Percentiles rank a stretch among this genome's conserved stretches.
Conservation (phyloP, 768 basidiomycete species). For the Holtermannia corniformis region DNA sequence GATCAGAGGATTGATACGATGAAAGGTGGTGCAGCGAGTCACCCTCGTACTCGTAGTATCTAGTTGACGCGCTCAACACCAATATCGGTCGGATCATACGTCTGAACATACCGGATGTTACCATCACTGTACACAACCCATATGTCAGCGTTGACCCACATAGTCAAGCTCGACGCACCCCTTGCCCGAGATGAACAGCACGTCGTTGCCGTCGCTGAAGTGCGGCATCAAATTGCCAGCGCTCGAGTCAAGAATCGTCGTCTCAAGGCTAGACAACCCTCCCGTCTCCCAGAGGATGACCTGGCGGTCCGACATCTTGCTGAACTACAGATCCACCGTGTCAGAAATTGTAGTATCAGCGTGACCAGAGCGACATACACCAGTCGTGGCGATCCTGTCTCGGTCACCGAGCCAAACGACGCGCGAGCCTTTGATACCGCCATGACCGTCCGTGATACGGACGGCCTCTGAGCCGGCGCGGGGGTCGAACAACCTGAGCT, state of each 20-base stretch:
- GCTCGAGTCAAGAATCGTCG: conserved; percentile 70
- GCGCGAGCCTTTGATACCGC: conserved; percentile 84
- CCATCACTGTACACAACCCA: conserved; percentile 58
- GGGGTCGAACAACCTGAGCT: conserved; percentile 85
- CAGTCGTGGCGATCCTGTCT: conserved; percentile 85
- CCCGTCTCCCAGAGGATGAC: conserved; percentile 81
- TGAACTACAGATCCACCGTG: conserved; percentile 49
- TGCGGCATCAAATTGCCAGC: conserved; percentile 95
- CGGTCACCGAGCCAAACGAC: conserved; percentile 83
- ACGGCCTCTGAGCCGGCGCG: conserved; percentile 73
- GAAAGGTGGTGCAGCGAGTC: conserved; percentile 61
- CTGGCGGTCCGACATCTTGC: conserved; percentile 92
- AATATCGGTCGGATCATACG: background rate
- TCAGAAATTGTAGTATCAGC: background rate
- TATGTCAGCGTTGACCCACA: background rate
- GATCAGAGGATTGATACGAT: conserved; percentile 81
- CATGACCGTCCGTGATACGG: conserved; percentile 72
- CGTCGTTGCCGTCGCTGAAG: conserved; percentile 82
- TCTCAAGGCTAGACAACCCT: conserved; percentile 65
- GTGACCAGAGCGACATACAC: conserved; percentile 38
- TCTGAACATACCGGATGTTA: conserved; percentile 69
- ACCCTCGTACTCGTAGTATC: conserved; percentile 82
- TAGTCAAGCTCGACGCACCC: conserved; percentile 48
- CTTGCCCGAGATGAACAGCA: conserved; percentile 84
- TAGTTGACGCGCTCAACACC: background rate